Percentiles rank a stretch among this genome's conserved stretches.
Evolutionary conservation across 495 filamentous ascomycete species (phyloP).

Genomic region (Emericellopsis terricola): DNA sequence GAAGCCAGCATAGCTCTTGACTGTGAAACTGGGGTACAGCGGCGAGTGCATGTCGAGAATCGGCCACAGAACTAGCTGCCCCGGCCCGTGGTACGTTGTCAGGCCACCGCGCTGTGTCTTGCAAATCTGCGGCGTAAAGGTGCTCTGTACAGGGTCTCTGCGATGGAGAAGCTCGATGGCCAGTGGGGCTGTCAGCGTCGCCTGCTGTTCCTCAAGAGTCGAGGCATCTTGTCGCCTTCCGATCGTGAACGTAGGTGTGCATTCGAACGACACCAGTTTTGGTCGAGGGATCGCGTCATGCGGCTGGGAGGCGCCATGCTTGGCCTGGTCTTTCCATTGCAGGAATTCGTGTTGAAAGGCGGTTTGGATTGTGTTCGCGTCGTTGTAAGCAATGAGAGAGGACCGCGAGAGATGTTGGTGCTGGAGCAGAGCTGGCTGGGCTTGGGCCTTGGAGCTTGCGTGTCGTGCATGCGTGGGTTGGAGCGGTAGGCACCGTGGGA

Average conservation of each 20-base stretch:
- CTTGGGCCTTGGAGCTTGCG: no score
- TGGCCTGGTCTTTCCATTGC: slow-evolving; percentile 18
- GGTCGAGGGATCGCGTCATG: slow-evolving; percentile 27
- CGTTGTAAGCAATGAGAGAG: slow-evolving; percentile 1
- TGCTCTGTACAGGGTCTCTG: slow-evolving; percentile 10
- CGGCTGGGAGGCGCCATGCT: slow-evolving; percentile 2
- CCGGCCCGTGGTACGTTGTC: slow-evolving; percentile 89
- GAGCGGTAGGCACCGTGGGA: no score
- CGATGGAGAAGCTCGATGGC: slow-evolving; percentile 10
- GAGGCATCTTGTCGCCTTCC: slow-evolving; percentile 63
- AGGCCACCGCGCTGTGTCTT: slow-evolving; percentile 70
- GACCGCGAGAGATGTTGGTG: slow-evolving; percentile 1
- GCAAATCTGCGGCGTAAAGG: slow-evolving; percentile 37
- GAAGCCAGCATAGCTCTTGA: slow-evolving; percentile 50
- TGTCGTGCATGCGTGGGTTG: no score
- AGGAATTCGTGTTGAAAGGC: slow-evolving; percentile 24
- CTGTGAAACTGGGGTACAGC: slow-evolving; percentile 18
- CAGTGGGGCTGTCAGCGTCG: no score
- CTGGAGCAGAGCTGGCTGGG: background rate
- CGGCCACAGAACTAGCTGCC: slow-evolving; percentile 80
- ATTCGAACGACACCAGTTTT: slow-evolving; percentile 67
- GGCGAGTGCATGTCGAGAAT: slow-evolving; percentile 48
- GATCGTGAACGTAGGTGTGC: slow-evolving; percentile 73
- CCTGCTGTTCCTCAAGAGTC: no score
- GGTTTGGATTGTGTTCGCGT: slow-evolving; percentile 21